Conservation (phyloP, 2,329 filamentous ascomycete genomes). For the Trichophyton schoenleinii region DNA sequence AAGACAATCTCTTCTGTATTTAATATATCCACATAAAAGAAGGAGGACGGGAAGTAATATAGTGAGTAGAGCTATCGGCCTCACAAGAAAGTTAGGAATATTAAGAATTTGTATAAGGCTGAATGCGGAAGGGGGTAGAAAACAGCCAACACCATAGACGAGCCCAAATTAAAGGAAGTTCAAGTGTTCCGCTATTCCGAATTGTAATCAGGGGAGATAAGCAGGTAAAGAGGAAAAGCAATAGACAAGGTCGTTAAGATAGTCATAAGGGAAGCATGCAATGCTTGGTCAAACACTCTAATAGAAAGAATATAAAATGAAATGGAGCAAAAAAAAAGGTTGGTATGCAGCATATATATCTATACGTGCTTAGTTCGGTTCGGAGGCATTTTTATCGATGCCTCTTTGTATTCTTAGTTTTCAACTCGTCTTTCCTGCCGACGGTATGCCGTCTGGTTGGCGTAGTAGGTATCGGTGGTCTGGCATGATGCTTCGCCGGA, state of each 20-base stretch:
- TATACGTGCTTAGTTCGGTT: no score
- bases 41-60: background rate
- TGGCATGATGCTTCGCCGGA: slow-evolving; percentile 20
- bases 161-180: background rate
- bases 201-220: background rate
- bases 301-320: background rate
- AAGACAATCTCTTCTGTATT: background rate
- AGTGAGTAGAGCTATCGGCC: background rate
- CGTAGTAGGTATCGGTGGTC: slow-evolving; percentile 20
- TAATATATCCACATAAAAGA: background rate
- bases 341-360: no score
- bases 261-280: background rate
- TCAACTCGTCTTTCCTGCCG: slow-evolving; percentile 20
- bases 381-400: background rate
- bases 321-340: background rate
- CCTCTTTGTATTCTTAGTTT: slow-evolving; percentile 15
- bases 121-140: background rate
- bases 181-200: background rate
- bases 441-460: slow-evolving; percentile 18
- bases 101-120: background rate
- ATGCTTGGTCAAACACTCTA: background rate
- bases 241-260: background rate
- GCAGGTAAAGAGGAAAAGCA: background rate
- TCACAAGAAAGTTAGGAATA: background rate
- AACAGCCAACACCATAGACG: background rate